Evolutionary conservation across 1,284 basidiomycete species (phyloP), one percentile per base, ranked within the genome.

Genomic region (Malassezia slooffiae): DNA sequence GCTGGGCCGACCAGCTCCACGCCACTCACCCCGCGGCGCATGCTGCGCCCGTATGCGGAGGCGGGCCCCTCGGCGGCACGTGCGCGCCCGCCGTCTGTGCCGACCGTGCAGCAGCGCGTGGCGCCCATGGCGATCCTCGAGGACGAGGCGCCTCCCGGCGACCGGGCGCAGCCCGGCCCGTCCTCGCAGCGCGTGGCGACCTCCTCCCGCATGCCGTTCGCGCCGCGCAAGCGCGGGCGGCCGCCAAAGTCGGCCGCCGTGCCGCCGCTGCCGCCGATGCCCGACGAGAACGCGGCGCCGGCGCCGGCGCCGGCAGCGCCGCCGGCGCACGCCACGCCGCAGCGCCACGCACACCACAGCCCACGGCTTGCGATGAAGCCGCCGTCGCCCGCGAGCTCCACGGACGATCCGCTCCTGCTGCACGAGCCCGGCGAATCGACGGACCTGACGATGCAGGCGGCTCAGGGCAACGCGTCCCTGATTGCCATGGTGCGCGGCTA

Each of bases 391-490:
- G 46, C 41, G 13, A 48, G 46, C 41, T 48, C 46, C 12, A 48
- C 46, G 15, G 46, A 48, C 23, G 46, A 48, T 31, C 46, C 46
- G 13, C 15, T 48, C 11, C 41, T 48, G 17, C 29, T 48, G 21
- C 21, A 43, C 23, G 46, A 48, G 4, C 21, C 38, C 9, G 9
- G 16, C 7, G 7, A 21, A 12, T 5, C 21, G 5, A 7, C 24
- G 24, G 38, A 48, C 26, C 23, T 48, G 31, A 34, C 46, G 2
- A 30, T 48, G 30, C 40, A 36, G 20, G 46, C 46, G 13, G 46
- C 46, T 3, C 41, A 48, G 16, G 46, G 46, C 26, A 36, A 48
- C 17, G 36, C 40, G 3, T 36, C 28, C 19, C 36, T 48, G 7
- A 19, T 48, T 12, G 28, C 40, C 7, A 48, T 48, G 46, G 46